Evolutionary conservation across 116 monocot species (phyloP).

Genomic region (Dioscorea cayenensis): DNA sequence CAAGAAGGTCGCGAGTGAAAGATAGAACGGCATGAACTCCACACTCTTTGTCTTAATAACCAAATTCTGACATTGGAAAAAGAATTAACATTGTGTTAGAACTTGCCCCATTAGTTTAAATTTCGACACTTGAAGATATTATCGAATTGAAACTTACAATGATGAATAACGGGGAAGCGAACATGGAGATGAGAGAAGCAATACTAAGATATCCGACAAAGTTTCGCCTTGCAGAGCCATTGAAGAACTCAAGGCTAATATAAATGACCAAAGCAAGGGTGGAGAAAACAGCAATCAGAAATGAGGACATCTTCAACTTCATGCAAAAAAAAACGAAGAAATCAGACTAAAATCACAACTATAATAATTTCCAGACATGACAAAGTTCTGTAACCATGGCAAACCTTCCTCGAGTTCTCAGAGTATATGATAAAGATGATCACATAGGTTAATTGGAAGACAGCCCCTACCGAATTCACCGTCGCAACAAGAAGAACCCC

Average conservation of each 20-base stretch:
- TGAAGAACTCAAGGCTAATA: slow-evolving; percentile 50
- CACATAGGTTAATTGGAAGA: slow-evolving; percentile 73
- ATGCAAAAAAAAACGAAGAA: slow-evolving; percentile 17
- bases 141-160: slow-evolving; percentile 41
- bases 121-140: background rate
- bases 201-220: slow-evolving; percentile 86
- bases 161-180: slow-evolving; percentile 87
- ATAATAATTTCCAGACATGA: background rate
- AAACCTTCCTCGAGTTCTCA: slow-evolving; percentile 43
- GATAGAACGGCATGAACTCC: slow-evolving; percentile 96
- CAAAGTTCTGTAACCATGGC: background rate
- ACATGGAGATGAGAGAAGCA: slow-evolving; percentile 91
- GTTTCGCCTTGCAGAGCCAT: slow-evolving; percentile 37
- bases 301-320: slow-evolving; percentile 60
- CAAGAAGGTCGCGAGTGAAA: slow-evolving; percentile 79
- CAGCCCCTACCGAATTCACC: slow-evolving; percentile 74
- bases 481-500: slow-evolving; percentile 66
- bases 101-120: no score
- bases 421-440: slow-evolving; percentile 54
- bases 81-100: background rate
- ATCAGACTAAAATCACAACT: background rate
- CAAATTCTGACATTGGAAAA: slow-evolving; percentile 39
- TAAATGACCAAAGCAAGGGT: slow-evolving; percentile 50
- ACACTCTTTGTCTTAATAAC: slow-evolving; percentile 82
- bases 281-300: slow-evolving; percentile 39